phyloP scores from a whole-genome alignment of 2,329 filamentous ascomycete species.

The Chaetomiaceae sp. region DNA sequence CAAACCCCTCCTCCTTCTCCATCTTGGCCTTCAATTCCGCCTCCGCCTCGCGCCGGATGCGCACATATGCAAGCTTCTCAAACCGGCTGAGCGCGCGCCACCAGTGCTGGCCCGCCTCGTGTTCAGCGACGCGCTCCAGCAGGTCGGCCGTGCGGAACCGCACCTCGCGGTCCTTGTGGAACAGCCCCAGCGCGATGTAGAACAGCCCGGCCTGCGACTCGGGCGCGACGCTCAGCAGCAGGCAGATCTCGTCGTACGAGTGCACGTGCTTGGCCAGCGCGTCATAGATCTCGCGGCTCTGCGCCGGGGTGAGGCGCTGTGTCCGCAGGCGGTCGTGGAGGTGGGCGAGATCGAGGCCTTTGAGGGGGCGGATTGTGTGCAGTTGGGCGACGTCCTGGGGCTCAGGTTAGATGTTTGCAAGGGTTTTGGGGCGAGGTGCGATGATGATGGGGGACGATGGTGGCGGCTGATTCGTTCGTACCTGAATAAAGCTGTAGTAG shows the following conservation, averaged over 20 bases:
- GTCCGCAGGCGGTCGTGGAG: conserved; percentile 87
- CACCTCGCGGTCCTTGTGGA: conserved; percentile 81
- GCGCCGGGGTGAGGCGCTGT: conserved; percentile 69
- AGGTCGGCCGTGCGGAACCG: conserved; percentile 72
- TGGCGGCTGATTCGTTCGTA: too few relatives aligned
- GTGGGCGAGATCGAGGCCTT: conserved; percentile 82
- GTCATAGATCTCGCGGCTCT: conserved; percentile 80
- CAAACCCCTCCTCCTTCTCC: conserved; percentile 13
- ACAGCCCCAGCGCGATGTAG: conserved; percentile 83
- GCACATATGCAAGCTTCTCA: conserved; percentile 77
- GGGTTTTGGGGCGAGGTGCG: neutral
- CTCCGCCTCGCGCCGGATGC: conserved; percentile 66
- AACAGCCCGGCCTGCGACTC: conserved; percentile 86
- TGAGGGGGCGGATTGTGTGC: conserved; percentile 63
- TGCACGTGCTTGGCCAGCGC: conserved; percentile 71
- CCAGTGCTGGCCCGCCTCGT: conserved; percentile 90
- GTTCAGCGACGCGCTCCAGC: conserved; percentile 74
- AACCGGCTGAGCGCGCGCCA: conserved; percentile 85
- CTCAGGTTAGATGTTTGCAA: too few relatives aligned
- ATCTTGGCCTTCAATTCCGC: conserved; percentile 41
- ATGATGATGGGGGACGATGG: too few relatives aligned
- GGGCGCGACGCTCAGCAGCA: conserved; percentile 75
- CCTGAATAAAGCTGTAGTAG: conserved; percentile 93
- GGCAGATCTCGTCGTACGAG: conserved; percentile 79
- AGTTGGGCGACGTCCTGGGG: conserved; percentile 62